Evolutionary conservation across 768 basidiomycete species (phyloP).

Genomic region (Naganishia friedmannii): DNA sequence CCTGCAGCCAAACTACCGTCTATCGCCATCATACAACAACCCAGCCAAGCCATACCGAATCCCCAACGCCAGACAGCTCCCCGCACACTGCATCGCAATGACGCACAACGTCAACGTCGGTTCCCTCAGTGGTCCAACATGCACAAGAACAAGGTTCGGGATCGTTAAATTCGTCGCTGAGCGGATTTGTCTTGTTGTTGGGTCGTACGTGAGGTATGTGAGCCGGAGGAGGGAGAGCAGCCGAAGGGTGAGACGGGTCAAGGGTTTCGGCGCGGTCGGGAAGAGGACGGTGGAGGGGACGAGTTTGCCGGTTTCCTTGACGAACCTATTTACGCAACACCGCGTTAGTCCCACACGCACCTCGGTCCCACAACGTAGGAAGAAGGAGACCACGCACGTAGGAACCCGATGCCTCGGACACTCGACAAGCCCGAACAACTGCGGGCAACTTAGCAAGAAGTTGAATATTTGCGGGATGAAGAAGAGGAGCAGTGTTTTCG

Average conservation of each 20-base stretch:
- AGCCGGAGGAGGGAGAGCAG: conserved; percentile 52
- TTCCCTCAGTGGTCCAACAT: conserved; percentile 81
- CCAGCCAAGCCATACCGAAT: conserved; percentile 86
- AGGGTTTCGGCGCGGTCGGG: conserved; percentile 59
- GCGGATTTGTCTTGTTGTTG: conserved; percentile 61
- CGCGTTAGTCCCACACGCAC: conserved; percentile 7
- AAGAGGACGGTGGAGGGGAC: conserved; percentile 71
- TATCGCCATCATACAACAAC: conserved; percentile 86
- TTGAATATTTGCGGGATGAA: conserved; percentile 99
- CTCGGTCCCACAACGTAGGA: neutral
- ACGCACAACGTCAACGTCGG: conserved; percentile 69
- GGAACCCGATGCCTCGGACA: conserved; percentile 94
- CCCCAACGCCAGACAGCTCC: conserved; percentile 76
- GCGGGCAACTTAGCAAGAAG: conserved; percentile 88
- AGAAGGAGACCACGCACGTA: conserved; percentile 57
- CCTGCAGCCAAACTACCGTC: conserved; percentile 56
- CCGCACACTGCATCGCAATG: conserved; percentile 72
- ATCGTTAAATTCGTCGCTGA: conserved; percentile 87
- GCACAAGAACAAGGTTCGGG: conserved; percentile 76
- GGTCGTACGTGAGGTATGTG: conserved; percentile 46
- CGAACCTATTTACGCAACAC: conserved; percentile 59
- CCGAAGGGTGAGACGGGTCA: conserved; percentile 61
- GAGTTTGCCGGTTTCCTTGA: conserved; percentile 70
- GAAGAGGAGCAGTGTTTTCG: conserved; percentile 91
- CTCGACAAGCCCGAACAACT: conserved; percentile 86